phyloP scores from a whole-genome alignment of 2,329 filamentous ascomycete species.

The Fusarium sp. region DNA sequence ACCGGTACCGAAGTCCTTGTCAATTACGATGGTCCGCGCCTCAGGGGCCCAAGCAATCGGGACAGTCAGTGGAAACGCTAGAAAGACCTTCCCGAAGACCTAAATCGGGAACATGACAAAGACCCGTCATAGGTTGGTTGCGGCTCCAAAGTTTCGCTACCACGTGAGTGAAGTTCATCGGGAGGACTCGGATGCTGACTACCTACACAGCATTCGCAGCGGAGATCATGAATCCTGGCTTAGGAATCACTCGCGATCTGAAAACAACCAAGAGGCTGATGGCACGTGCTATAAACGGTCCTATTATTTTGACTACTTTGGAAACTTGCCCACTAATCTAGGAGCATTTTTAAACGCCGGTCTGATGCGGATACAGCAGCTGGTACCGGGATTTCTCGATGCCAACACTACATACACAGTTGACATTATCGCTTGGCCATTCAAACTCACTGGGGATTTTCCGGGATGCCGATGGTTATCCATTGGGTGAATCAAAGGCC shows the following conservation, averaged over 20 bases:
- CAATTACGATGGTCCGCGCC: slow-evolving; percentile 1
- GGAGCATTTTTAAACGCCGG: neutral
- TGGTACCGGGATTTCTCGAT: slow-evolving; percentile 18
- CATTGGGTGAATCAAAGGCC: neutral
- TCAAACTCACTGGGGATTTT: neutral
- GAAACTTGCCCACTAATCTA: neutral
- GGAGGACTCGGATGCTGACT: slow-evolving; percentile 33
- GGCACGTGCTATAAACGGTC: slow-evolving; percentile 18
- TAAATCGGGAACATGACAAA: slow-evolving; percentile 7
- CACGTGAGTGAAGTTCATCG: slow-evolving; percentile 36
- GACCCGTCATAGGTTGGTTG: neutral
- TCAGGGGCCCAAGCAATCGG: slow-evolving; percentile 1
- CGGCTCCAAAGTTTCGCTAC: slow-evolving; percentile 22
- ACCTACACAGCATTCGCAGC: neutral
- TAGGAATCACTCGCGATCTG: slow-evolving; percentile 7
- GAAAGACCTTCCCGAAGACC: neutral
- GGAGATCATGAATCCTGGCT: neutral
- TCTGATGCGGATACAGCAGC: neutral
- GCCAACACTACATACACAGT: neutral
- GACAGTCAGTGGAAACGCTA: slow-evolving; percentile 11
- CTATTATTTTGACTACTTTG: neutral
- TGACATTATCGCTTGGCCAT: neutral
- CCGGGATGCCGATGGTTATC: neutral
- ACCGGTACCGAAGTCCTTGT: neutral
- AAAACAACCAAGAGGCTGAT: neutral